Percentiles rank a stretch among this genome's conserved stretches.
phyloP scores from a whole-genome alignment of 208 protist genomes.

The Wallacemonas collosoma region DNA sequence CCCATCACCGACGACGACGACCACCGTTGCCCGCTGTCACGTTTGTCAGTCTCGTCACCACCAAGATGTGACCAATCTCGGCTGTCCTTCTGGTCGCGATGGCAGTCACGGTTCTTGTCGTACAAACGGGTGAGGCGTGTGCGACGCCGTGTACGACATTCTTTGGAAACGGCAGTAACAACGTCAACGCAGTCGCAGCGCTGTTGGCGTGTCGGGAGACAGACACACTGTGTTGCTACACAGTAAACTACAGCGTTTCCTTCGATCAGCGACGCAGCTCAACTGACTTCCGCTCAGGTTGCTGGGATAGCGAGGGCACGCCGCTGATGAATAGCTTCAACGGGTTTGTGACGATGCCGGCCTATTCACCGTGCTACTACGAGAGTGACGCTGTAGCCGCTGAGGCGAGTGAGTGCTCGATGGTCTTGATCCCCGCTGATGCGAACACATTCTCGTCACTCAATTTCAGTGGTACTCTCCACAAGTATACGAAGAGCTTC shows the following conservation, averaged over 20 bases:
- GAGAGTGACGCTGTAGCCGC: slow-evolving; percentile 1
- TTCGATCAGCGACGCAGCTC: neutral
- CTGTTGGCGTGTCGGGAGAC: neutral
- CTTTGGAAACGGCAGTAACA: neutral
- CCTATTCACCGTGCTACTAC: slow-evolving; percentile 15
- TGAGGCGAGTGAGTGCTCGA: neutral
- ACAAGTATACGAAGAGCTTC: neutral
- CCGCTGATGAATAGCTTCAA: neutral
- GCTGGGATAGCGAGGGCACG: slow-evolving; percentile 4
- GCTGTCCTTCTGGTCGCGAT: neutral
- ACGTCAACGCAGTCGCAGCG: neutral
- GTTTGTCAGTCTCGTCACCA: too few relatives aligned
- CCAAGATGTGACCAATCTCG: neutral
- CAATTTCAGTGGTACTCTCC: slow-evolving; percentile 9
- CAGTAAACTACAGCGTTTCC: neutral
- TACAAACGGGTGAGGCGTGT: neutral
- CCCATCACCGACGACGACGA: too few relatives aligned
- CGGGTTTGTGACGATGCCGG: slow-evolving; percentile 6
- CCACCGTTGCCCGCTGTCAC: too few relatives aligned
- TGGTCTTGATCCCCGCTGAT: neutral
- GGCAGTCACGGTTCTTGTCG: neutral
- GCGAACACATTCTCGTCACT: slow-evolving; percentile 1
- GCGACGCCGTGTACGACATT: neutral
- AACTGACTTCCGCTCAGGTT: neutral
- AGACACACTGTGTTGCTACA: slow-evolving; percentile 15